Evolutionary conservation across 2,329 filamentous ascomycete species (phyloP).

Genomic region (Ophiostoma triangulosporum): DNA sequence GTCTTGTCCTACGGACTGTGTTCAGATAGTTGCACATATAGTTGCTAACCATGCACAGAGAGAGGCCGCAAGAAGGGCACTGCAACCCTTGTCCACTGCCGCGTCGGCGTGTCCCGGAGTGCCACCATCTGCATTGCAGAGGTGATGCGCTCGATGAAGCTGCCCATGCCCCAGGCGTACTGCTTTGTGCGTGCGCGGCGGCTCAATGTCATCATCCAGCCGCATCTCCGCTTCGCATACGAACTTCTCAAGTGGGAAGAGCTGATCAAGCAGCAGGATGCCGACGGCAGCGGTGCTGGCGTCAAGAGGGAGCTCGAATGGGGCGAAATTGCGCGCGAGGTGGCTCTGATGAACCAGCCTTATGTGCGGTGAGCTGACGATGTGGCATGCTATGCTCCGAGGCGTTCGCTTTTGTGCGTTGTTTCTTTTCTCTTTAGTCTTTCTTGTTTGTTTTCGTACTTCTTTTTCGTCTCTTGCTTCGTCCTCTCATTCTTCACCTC

Average conservation of each 20-base stretch:
- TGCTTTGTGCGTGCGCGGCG: slow-evolving; percentile 88
- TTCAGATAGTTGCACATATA: too few species aligned
- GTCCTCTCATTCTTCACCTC: neutral
- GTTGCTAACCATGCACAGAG: slow-evolving; percentile 35
- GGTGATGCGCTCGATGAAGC: slow-evolving; percentile 68
- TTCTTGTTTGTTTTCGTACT: neutral
- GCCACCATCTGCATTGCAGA: slow-evolving; percentile 99
- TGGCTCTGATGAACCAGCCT: slow-evolving; percentile 90
- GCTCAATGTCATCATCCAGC: slow-evolving; percentile 96
- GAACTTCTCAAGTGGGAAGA: slow-evolving; percentile 97
- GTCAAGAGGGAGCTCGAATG: slow-evolving; percentile 77
- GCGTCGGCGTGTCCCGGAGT: slow-evolving; percentile 87
- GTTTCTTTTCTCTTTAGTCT: neutral
- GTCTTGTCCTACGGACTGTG: too few species aligned
- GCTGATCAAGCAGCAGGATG: slow-evolving; percentile 25
- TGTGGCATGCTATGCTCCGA: neutral
- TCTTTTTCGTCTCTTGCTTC: neutral
- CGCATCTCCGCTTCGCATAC: slow-evolving; percentile 86
- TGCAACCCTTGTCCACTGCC: slow-evolving; percentile 88
- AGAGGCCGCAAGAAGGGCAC: slow-evolving; percentile 62
- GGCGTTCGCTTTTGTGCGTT: too few species aligned
- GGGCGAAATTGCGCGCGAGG: slow-evolving; percentile 75
- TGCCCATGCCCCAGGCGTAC: slow-evolving; percentile 87
- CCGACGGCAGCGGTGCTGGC: slow-evolving; percentile 3
- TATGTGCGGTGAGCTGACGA: slow-evolving; percentile 50